Evolutionary conservation across 257 asterid genomes (phyloP).

Genomic region (Linderniella brevidens): DNA sequence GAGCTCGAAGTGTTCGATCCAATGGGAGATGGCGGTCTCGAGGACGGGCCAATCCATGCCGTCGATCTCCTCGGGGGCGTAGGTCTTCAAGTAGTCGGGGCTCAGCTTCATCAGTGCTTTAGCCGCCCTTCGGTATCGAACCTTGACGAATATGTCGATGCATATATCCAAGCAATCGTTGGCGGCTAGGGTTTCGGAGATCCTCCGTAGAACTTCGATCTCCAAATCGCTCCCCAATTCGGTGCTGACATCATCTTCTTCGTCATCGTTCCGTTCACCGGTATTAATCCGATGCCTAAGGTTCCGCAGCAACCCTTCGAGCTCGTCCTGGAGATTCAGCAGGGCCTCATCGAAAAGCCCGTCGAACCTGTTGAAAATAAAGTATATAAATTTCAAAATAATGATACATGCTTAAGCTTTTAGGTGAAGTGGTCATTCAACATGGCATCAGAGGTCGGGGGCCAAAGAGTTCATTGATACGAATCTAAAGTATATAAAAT

Average conservation of each 20-base stretch:
- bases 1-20: constrained; percentile 61
- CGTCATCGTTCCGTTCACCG: constrained; percentile 4
- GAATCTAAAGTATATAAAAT: no score
- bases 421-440: no score
- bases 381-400: no score
- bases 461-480: no score
- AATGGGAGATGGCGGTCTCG: constrained; percentile 53
- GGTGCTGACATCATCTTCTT: constrained; percentile 10
- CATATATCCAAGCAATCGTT: constrained; percentile 77
- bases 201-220: constrained; percentile 35
- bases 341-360: constrained; percentile 67
- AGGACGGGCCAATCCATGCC: constrained; percentile 59
- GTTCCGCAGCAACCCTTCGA: constrained; percentile 37
- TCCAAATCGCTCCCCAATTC: constrained; percentile 44
- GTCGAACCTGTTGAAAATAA: no score
- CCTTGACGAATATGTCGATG: constrained; percentile 67
- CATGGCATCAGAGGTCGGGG: no score
- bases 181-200: constrained; percentile 38
- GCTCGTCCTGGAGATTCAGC: constrained; percentile 75
- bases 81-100: constrained; percentile 55
- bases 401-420: no score
- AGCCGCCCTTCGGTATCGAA: constrained; percentile 72
- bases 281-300: constrained; percentile 28
- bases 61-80: constrained; percentile 58
- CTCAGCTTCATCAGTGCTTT: constrained; percentile 60